phyloP scores from a whole-genome alignment of 495 filamentous ascomycete species.

The Penicillium crystallinum region DNA sequence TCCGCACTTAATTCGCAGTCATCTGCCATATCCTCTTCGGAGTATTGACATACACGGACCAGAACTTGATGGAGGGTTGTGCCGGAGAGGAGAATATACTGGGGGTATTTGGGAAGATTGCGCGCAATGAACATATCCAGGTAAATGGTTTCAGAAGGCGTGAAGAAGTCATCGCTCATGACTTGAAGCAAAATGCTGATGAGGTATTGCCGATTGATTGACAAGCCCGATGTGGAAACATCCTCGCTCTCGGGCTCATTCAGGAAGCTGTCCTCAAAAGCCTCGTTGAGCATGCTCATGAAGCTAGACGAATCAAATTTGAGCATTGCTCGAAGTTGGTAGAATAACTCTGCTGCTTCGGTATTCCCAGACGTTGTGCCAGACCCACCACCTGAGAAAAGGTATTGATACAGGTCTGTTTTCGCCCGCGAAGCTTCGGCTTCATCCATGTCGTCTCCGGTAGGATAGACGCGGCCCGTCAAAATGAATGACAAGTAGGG shows the following conservation, averaged over 20 bases:
- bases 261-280: constrained; percentile 91
- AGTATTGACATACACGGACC: constrained; percentile 76
- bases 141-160: constrained; percentile 80
- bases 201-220: constrained; percentile 84
- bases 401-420: constrained; percentile 80
- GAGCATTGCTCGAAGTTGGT: constrained; percentile 76
- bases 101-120: constrained; percentile 92
- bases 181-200: constrained; percentile 84
- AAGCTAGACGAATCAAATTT: constrained; percentile 88
- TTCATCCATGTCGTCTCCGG: constrained; percentile 66
- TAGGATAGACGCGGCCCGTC: constrained; percentile 87
- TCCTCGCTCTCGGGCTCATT: constrained; percentile 56
- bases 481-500: constrained; percentile 91
- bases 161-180: constrained; percentile 69
- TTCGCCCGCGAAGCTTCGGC: constrained; percentile 69
- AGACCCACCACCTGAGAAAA: constrained; percentile 72
- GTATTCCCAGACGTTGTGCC: constrained; percentile 52
- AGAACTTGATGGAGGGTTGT: constrained; percentile 78
- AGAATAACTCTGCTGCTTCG: constrained; percentile 67
- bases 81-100: constrained; percentile 87
- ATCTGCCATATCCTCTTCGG: constrained; percentile 73
- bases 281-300: constrained; percentile 92
- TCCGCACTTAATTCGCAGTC: constrained; percentile 95
- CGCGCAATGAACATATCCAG: constrained; percentile 97
- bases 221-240: constrained; percentile 43